phyloP scores from a whole-genome alignment of 2,329 filamentous ascomycete species.

The Podosphaera fusca region DNA sequence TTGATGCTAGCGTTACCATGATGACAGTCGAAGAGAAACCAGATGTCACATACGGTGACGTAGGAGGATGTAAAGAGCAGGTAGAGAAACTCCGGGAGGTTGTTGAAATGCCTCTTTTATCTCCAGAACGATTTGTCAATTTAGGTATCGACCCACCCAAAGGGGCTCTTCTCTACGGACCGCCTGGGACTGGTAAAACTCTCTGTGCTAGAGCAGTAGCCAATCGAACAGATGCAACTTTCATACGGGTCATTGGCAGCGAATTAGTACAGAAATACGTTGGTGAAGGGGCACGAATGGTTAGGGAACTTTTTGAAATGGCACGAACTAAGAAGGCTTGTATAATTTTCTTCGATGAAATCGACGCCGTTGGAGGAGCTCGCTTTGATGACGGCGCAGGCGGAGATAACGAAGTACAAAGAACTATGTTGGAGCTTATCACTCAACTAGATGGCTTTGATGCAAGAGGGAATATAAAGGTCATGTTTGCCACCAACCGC shows the following conservation, averaged over 20 bases:
- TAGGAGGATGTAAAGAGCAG: slow-evolving; percentile 97
- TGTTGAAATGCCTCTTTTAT: slow-evolving; percentile 92
- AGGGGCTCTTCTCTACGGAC: slow-evolving; percentile 86
- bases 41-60: slow-evolving; percentile 95
- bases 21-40: slow-evolving; percentile 99
- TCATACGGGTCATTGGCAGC: slow-evolving; percentile 94
- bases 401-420: slow-evolving; percentile 91
- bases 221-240: slow-evolving; percentile 93
- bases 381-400: slow-evolving; percentile 93
- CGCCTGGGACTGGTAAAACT: slow-evolving; percentile 96
- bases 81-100: slow-evolving; percentile 98
- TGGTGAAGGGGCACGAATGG: slow-evolving; percentile 93
- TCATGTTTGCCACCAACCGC: slow-evolving; percentile 97
- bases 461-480: slow-evolving; percentile 92
- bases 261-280: slow-evolving; percentile 98
- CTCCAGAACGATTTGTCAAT: slow-evolving; percentile 89
- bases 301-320: slow-evolving; percentile 97
- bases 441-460: slow-evolving; percentile 95
- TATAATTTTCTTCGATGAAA: slow-evolving; percentile 99
- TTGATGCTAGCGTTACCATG: slow-evolving; percentile 97
- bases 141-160: slow-evolving; percentile 98
- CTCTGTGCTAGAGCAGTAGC: slow-evolving; percentile 92
- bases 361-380: slow-evolving; percentile 85
- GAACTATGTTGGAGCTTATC: slow-evolving; percentile 95
- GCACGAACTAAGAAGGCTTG: slow-evolving; percentile 97